A percentile compares a stretch with the other conserved stretches of the same genome.
Conservation (phyloP, 352 stramenopile species). For the Phytopythium mirpurense region DNA sequence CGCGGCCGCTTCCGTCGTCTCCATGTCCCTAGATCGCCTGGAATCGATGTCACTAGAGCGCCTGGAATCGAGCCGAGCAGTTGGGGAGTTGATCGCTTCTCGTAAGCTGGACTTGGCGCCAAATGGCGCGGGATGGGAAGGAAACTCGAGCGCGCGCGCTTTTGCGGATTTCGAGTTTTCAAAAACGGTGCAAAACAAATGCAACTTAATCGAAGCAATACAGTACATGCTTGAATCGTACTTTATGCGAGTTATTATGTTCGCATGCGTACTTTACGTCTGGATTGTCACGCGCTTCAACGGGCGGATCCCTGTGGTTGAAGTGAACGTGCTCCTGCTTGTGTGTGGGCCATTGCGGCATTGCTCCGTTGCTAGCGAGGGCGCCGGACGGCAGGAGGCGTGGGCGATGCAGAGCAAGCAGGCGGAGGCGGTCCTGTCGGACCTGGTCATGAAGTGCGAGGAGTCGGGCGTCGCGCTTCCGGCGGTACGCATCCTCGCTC, state of each 20-base stretch:
- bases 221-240: background rate
- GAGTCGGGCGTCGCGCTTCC: slow-evolving; percentile 37
- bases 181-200: background rate
- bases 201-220: background rate
- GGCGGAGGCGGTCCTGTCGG: slow-evolving; percentile 41
- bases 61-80: too few species aligned
- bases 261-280: background rate
- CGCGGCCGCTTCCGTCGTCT: background rate
- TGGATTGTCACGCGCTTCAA: background rate
- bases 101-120: background rate
- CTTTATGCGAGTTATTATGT: background rate
- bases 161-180: background rate
- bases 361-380: too few species aligned
- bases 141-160: background rate
- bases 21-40: background rate
- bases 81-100: too few species aligned
- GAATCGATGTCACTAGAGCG: background rate
- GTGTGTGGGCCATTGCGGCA: too few species aligned
- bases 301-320: background rate
- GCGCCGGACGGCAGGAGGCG: too few species aligned
- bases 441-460: slow-evolving; percentile 65
- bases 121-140: slow-evolving; percentile 1
- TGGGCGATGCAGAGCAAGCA: slow-evolving; percentile 62
- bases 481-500: slow-evolving; percentile 17
- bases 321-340: too few species aligned